A percentile compares a stretch with the other conserved stretches of the same genome.
Conservation (phyloP, 352 stramenopile species). For the Pythium insidiosum region DNA sequence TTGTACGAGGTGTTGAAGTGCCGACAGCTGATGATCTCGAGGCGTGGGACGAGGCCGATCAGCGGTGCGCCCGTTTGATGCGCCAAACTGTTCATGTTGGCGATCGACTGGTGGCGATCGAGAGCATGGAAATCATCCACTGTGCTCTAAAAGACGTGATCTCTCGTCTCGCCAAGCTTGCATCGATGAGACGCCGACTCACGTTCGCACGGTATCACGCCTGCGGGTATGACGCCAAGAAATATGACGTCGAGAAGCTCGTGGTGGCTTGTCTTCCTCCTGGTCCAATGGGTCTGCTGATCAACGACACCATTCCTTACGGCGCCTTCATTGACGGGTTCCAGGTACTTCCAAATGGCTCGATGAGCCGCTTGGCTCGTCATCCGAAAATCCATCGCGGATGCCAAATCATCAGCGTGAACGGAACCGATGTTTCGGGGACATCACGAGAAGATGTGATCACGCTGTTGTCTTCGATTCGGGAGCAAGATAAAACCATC, state of each 20-base stretch:
- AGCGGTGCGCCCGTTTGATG: constrained; percentile 21
- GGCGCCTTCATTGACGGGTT: constrained; percentile 46
- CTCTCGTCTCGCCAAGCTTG: constrained; percentile 29
- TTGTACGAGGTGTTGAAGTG: constrained; percentile 35
- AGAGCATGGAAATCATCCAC: constrained; percentile 38
- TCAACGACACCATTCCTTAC: constrained; percentile 29
- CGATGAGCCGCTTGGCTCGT: constrained; percentile 22
- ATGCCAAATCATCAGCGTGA: constrained; percentile 47
- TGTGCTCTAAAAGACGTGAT: constrained; percentile 35
- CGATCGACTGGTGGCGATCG: constrained; percentile 42
- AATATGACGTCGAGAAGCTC: constrained; percentile 48
- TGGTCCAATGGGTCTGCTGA: constrained; percentile 39
- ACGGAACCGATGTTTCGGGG: constrained; percentile 36
- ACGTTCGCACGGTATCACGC: constrained; percentile 44
- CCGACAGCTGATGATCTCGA: constrained; percentile 15
- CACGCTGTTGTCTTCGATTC: constrained; percentile 20
- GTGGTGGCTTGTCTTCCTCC: constrained; percentile 24
- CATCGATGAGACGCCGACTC: constrained; percentile 23
- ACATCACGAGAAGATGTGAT: constrained; percentile 26
- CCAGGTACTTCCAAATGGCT: constrained; percentile 27
- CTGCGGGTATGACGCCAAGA: constrained; percentile 11
- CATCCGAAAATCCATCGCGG: constrained; percentile 34
- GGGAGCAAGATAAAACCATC: constrained; percentile 45
- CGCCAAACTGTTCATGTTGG: constrained; percentile 24
- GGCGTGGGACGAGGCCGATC: constrained; percentile 23